Evolutionary conservation across 2,329 filamentous ascomycete genomes (phyloP).

Genomic region (Zymoseptoria brevis): DNA sequence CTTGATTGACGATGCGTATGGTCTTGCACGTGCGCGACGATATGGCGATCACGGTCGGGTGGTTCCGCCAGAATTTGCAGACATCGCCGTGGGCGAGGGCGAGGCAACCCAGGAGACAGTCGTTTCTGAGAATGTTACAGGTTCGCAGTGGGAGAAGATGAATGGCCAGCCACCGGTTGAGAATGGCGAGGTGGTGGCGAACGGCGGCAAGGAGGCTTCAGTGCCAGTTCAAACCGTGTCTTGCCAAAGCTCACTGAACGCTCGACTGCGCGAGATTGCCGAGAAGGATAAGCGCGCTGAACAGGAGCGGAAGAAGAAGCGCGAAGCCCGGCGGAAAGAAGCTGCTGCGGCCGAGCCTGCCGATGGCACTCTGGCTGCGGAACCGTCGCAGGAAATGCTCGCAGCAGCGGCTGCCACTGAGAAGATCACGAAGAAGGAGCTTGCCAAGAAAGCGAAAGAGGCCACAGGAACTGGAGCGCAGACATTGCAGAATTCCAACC

Average conservation of each 20-base stretch:
- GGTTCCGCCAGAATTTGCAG: slow-evolving; percentile 66
- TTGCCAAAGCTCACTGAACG: slow-evolving; percentile 38
- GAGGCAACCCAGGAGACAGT: slow-evolving; percentile 28
- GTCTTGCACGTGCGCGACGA: slow-evolving; percentile 62
- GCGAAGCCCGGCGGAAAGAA: slow-evolving; percentile 34
- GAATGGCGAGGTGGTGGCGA: slow-evolving; percentile 17
- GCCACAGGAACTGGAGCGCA: slow-evolving; percentile 36
- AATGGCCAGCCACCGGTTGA: slow-evolving; percentile 6
- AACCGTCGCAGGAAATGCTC: slow-evolving; percentile 29
- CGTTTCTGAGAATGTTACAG: slow-evolving; percentile 30
- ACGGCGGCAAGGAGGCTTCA: slow-evolving; percentile 23
- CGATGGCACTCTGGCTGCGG: slow-evolving; percentile 10
- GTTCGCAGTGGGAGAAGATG: slow-evolving; percentile 27
- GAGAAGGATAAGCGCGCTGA: slow-evolving; percentile 63
- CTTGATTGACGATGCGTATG: slow-evolving; percentile 68
- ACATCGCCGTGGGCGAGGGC: slow-evolving; percentile 54
- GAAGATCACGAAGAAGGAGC: slow-evolving; percentile 83
- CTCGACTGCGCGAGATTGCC: slow-evolving; percentile 54
- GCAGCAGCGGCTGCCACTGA: slow-evolving; percentile 39
- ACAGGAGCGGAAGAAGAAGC: slow-evolving; percentile 49
- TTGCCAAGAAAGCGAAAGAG: slow-evolving; percentile 67
- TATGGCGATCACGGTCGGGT: slow-evolving; percentile 72
- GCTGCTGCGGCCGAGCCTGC: slow-evolving; percentile 14
- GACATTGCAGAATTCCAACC: slow-evolving; percentile 67
- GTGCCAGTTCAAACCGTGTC: slow-evolving; percentile 37